Evolutionary conservation across 139 green algal species (phyloP), one percentile per base, ranked within the genome.

Genomic region (Trebouxia sp.): DNA sequence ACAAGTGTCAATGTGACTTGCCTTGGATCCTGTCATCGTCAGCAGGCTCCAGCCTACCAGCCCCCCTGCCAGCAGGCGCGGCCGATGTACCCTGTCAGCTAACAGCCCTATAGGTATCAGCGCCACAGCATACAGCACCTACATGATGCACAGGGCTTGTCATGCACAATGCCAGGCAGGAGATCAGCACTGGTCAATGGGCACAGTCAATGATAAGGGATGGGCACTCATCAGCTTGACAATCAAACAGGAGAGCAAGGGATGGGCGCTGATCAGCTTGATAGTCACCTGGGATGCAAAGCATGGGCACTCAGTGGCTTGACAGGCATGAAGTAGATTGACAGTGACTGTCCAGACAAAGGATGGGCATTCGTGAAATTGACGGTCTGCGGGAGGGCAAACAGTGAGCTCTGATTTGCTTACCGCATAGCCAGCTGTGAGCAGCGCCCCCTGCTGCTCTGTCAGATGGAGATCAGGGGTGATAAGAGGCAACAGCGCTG

Each of bases 401-500:
- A n/a, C n/a, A n/a, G n/a, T n/a, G n/a, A n/a, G n/a, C n/a, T n/a
- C n/a, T n/a, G n/a, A n/a, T n/a, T n/a, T n/a, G 10, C 85, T 51
- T 74, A 89, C 86, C 75, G 89, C 91, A 82, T 92, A 93, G 17
- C 89, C 89, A 17, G 84, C 79, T 5, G 88, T 93, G 8, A 93
- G 83, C 50, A 88, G 56, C 22, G 89, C 85, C 20, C 82, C 87
- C 81, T 95, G 89, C 37, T 83, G 86, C 82, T 97, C 93, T 6
- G 79, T 77, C 22, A 97, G 88, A 32, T 90, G 30, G 48, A 97
- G 78, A 58, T 95, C 92, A n/a, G 85, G 83, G 6, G 83, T 88
- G 81, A 97, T 94, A 82, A 94, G 89, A 11, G 93, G 93, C 69
- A 97, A 82, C 84, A 97, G 86, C 0, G 92, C 90, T 35, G 93